Base-by-base conservation (phyloP, 352 stramenopile species). In the Pseudoperonospora humuli region DNA sequence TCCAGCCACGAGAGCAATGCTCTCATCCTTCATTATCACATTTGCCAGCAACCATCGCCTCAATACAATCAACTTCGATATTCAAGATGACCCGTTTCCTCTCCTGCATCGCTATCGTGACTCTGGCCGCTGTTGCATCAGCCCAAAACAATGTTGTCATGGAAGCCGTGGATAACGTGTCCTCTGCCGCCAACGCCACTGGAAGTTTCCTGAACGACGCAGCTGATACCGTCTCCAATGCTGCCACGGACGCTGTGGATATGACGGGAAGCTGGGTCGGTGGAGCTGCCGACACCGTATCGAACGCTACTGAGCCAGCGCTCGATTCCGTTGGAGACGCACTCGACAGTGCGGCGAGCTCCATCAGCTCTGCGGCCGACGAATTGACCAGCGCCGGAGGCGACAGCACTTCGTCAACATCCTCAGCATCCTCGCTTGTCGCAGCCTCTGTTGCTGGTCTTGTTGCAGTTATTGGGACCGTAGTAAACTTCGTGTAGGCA, bases 1-100 rank as follows among this genome's bases (percentile, higher is more conserved):
- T 32, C 5, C 2, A 32, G 26, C 11, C 26, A 29, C 26, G 10
- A 9, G 11, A 13, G 5, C 11, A n/a, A 10, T 37, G 18, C 18
- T 32, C 1, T 32, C 26, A 26, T 4, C 7, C 23, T 8, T 52
- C 50, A 64, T 43, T 64, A 41, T 24, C 34, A 36, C 39, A 46
- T 64, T 61, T 53, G 35, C 43, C 27, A 38, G 14, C 32, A 38
- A 53, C 20, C 37, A 10, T 17, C 7, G 47, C 40, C 26, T 27
- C 24, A 35, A 17, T 26, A 39, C 47, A 45, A 32, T 38, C 25
- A 28, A 3, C n/a, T 11, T 17, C n/a, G 20, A n/a, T n/a, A 7
- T 19, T 42, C 55, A 56, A 49, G 36, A 65, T 65, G 56, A 55
- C 37, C 7, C 45, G 41, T 27, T 49, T 57, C 32, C 10, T 58